Conservation (phyloP, 768 basidiomycete species). For the Epithele typhae region DNA sequence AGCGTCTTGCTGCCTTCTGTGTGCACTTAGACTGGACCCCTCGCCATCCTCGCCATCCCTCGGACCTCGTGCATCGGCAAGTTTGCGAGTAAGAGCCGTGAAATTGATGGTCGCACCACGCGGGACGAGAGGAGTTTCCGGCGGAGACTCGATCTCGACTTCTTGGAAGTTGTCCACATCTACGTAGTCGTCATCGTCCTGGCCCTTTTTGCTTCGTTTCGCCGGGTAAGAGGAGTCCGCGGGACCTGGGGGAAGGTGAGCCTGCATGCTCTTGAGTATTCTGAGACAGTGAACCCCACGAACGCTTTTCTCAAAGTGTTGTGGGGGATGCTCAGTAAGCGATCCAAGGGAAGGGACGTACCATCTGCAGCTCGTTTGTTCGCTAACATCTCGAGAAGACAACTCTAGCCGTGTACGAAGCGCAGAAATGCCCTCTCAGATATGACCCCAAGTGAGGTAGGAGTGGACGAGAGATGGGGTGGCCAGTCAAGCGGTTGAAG, state of each 20-base stretch:
- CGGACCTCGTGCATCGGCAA: conserved; percentile 52
- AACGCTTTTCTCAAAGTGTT: no score
- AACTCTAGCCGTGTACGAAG: neutral
- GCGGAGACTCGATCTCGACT: conserved; percentile 24
- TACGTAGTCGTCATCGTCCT: conserved; percentile 53
- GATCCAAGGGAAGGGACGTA: conserved; percentile 8
- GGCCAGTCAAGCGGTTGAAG: no score
- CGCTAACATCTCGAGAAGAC: no score
- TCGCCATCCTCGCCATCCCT: conserved; percentile 40
- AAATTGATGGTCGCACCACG: conserved; percentile 82
- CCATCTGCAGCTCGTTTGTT: conserved; percentile 28
- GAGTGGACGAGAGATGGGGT: no score
- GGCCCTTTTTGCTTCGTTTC: conserved; percentile 40
- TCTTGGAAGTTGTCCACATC: conserved; percentile 50
- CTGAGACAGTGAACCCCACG: no score
- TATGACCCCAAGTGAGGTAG: no score
- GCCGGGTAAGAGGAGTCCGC: conserved; percentile 25
- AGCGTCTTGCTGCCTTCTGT: conserved; percentile 69
- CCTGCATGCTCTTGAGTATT: no score
- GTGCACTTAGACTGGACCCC: conserved; percentile 52
- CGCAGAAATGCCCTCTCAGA: no score
- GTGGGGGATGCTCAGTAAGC: no score
- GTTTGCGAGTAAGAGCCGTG: conserved; percentile 75
- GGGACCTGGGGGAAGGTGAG: conserved; percentile 8
- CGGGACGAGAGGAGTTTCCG: conserved; percentile 48